Conservation (phyloP, 2,329 filamentous ascomycete genomes). For the Nemania sp. region DNA sequence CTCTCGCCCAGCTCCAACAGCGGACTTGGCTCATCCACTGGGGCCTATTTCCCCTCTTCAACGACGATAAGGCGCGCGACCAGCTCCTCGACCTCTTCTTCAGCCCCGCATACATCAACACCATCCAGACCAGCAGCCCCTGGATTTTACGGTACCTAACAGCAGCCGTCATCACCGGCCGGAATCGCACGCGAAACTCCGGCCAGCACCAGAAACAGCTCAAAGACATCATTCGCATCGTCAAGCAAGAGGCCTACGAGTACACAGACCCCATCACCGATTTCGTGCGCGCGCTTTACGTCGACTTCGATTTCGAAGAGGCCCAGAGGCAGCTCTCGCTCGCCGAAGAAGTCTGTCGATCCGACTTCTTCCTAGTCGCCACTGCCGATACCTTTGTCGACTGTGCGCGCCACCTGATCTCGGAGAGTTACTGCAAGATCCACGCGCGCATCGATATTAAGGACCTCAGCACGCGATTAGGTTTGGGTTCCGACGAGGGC, state of each 20-base stretch:
- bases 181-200: slow-evolving; percentile 78
- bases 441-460: slow-evolving; percentile 98
- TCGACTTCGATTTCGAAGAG: slow-evolving; percentile 96
- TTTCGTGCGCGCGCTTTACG: slow-evolving; percentile 94
- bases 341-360: slow-evolving; percentile 87
- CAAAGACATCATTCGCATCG: slow-evolving; percentile 94
- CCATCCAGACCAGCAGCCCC: slow-evolving; percentile 95
- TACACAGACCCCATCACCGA: slow-evolving; percentile 95
- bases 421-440: slow-evolving; percentile 99
- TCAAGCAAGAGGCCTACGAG: slow-evolving; percentile 96
- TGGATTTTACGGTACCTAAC: slow-evolving; percentile 96
- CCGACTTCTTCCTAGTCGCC: slow-evolving; percentile 92
- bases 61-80: slow-evolving; percentile 90
- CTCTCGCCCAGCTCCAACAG: slow-evolving; percentile 92
- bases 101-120: slow-evolving; percentile 97
- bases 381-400: slow-evolving; percentile 90
- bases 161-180: slow-evolving; percentile 93
- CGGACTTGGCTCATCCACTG: slow-evolving; percentile 98
- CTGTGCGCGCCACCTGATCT: slow-evolving; percentile 92
- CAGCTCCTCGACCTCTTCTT: slow-evolving; percentile 95
- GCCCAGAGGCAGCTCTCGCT: slow-evolving; percentile 84
- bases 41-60: slow-evolving; percentile 98
- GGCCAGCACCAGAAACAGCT: slow-evolving; percentile 95
- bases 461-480: slow-evolving; percentile 90
- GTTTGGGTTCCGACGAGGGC: slow-evolving; percentile 89